Base-by-base conservation (phyloP, 1,284 basidiomycete genomes). In the Thelephora terrestris region DNA sequence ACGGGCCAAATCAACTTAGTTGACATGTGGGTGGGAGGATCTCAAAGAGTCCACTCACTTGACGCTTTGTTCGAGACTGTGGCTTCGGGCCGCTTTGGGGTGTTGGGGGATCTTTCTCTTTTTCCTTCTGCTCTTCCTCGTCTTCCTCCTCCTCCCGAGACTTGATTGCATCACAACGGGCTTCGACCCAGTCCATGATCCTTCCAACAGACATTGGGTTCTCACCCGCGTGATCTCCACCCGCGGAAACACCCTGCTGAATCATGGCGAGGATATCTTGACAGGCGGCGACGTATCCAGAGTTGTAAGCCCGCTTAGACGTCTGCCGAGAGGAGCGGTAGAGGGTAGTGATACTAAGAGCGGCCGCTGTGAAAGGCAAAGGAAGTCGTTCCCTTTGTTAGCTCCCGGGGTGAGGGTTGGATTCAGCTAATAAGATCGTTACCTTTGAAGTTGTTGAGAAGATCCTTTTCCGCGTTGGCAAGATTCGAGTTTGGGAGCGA, bases 361-460 rank as follows among this genome's bases (percentile, higher is more conserved):
- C 85, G 53, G 85, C 85, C 51, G 81, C 85, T 88, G 58, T 47
- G 49, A 43, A 51, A 50, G 37, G 39, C 32, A 24, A 49, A 46
- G 52, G 7, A 43, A 52, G 37, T 24, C 47, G 43, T 29, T 50
- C 45, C 43, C 45, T 17, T 14, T 21, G 37, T 10, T 12, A 29
- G 39, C 18, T 16, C 14, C 20, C 1, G 25, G 18, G 2, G 16
- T n/a, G n/a, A n/a, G 1, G n/a, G 10, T 7, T 40, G 7, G 34
- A 47, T 18, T 40, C n/a, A 43, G 44, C 20, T 38, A 21, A 1
- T 10, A 17, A 36, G 29, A n/a, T 32, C 46, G 32, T 34, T 51
- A 85, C 85, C 82, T 76, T 81, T 81, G 61, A 88, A 89, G 56
- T 86, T 82, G 61, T 85, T 82, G n/a, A 81, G 66, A 1, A 88